Evolutionary conservation across 106 monocot species (phyloP).

Genomic region (Xerophyta viscosa): DNA sequence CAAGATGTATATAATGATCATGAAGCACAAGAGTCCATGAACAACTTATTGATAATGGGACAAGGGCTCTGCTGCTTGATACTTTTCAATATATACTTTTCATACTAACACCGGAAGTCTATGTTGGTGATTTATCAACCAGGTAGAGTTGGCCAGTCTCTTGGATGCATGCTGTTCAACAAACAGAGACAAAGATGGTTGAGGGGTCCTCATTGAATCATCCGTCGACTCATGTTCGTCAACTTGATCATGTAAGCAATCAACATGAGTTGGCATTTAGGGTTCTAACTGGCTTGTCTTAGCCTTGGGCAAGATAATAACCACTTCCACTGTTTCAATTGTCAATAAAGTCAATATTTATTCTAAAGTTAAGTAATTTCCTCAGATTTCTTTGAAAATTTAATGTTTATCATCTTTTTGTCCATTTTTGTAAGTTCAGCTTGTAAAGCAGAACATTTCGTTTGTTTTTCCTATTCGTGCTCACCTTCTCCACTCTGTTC

Average conservation of each 20-base stretch:
- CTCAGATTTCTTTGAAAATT: too few relatives aligned
- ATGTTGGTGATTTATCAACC: not conserved
- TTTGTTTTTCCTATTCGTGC: slow-evolving; percentile 77
- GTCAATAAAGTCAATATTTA: too few relatives aligned
- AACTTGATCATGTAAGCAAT: slow-evolving; percentile 75
- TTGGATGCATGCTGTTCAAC: slow-evolving; percentile 94
- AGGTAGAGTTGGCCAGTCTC: slow-evolving; percentile 76
- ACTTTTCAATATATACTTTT: not conserved
- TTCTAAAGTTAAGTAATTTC: too few relatives aligned
- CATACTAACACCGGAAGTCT: not conserved
- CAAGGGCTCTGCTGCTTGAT: slow-evolving; percentile 67
- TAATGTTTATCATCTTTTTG: too few relatives aligned
- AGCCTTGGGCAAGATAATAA: too few relatives aligned
- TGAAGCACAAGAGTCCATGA: slow-evolving; percentile 43
- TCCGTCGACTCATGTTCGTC: slow-evolving; percentile 92
- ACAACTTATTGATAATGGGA: slow-evolving; percentile 86
- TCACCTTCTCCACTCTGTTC: slow-evolving; percentile 83
- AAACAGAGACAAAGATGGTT: slow-evolving; percentile 95
- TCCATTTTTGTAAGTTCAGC: too few relatives aligned
- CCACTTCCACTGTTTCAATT: too few relatives aligned
- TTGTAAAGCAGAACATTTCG: slow-evolving; percentile 91
- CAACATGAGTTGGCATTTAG: too few relatives aligned
- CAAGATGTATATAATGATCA: slow-evolving; percentile 16
- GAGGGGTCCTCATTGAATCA: slow-evolving; percentile 92
- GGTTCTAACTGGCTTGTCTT: too few relatives aligned